Percentiles rank a stretch among this genome's conserved stretches.
These are phyloP conservation scores for Paraphaeosphaeria minitans DNA, from an alignment of 2,329 filamentous ascomycete species.

Conservation along the genomic window DNA sequence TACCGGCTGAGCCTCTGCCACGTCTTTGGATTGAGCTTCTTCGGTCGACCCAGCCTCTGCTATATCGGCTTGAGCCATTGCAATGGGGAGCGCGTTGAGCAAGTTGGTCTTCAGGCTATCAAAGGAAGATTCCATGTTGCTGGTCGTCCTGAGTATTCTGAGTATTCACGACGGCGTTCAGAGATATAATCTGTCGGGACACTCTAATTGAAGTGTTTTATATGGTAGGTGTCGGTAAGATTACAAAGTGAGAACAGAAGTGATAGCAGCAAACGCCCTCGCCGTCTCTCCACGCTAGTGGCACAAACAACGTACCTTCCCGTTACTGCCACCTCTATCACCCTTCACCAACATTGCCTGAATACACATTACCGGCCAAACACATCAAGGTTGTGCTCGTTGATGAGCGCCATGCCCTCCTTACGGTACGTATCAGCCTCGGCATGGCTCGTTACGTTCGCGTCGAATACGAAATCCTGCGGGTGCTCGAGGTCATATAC, in stretches of 20 bases:
- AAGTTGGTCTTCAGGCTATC: background rate
- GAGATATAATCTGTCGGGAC: too few species aligned
- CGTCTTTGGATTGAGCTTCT: background rate
- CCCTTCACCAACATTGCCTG: background rate
- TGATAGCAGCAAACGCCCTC: conserved; percentile 1
- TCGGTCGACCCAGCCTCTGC: background rate
- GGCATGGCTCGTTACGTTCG: conserved; percentile 45
- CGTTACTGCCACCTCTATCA: background rate
- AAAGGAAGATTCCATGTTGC: background rate
- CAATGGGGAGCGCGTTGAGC: background rate
- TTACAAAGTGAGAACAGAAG: background rate
- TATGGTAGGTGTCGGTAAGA: too few species aligned
- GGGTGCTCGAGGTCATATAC: conserved; percentile 44
- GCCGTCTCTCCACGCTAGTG: background rate
- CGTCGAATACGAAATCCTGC: conserved; percentile 54
- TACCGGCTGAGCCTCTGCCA: background rate
- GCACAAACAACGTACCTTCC: background rate
- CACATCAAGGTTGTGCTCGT: conserved; percentile 8
- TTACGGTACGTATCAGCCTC: conserved; percentile 53
- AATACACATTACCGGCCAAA: background rate
- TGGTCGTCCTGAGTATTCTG: background rate
- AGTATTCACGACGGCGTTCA: background rate
- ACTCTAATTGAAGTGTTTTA: background rate
- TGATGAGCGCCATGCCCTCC: conserved; percentile 53
- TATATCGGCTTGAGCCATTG: background rate